These are phyloP conservation scores for Venturia oleaginea DNA, from an alignment of 2,329 filamentous ascomycete species.

Conservation along the genomic window DNA sequence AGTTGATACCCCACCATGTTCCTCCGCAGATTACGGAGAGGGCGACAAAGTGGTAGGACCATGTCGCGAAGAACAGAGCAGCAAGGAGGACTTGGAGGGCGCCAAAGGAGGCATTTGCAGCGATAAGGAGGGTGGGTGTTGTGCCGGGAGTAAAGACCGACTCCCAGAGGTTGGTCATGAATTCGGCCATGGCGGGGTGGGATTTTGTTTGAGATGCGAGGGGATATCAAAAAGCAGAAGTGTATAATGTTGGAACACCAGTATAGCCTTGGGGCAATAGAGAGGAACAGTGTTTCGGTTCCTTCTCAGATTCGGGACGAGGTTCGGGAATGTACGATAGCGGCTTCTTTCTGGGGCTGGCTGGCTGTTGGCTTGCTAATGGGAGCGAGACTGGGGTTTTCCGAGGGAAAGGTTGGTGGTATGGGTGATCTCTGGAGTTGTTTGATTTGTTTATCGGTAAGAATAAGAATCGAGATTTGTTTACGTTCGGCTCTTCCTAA, in stretches of 20 bases:
- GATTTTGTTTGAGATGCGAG: background rate
- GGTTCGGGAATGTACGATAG: too few relatives aligned
- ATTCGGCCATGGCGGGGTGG: slow-evolving; percentile 32
- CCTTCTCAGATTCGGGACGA: background rate
- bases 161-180: slow-evolving; percentile 72
- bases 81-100: slow-evolving; percentile 73
- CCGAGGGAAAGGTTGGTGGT: background rate
- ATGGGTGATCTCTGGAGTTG: background rate
- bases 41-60: slow-evolving; percentile 80
- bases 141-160: slow-evolving; percentile 90
- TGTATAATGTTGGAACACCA: background rate
- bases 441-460: background rate
- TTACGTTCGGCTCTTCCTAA: background rate
- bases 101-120: slow-evolving; percentile 84
- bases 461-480: background rate
- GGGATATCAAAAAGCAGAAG: background rate
- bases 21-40: slow-evolving; percentile 71
- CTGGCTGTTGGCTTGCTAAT: background rate
- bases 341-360: too few relatives aligned
- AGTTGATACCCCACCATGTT: slow-evolving; percentile 92
- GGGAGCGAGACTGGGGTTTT: background rate
- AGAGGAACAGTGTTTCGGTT: background rate
- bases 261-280: background rate
- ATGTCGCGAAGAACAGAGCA: slow-evolving; percentile 66
- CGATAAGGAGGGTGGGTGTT: slow-evolving; percentile 77